Evolutionary conservation across 345 rosid species (phyloP).

Genomic region (Tarenaya hassleriana): DNA sequence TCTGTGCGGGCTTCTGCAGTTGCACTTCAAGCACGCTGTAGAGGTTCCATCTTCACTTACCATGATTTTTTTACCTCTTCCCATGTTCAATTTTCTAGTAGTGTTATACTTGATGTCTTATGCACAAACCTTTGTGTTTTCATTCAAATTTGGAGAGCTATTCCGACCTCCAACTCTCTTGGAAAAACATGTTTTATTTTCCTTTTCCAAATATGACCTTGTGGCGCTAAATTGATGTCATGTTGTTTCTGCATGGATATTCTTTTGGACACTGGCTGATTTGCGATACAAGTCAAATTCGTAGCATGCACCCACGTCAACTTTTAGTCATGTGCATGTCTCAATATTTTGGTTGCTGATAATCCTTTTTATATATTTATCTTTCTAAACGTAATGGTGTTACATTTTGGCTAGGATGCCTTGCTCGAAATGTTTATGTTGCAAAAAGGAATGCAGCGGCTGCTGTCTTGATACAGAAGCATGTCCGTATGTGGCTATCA

Average conservation of each 20-base stretch:
- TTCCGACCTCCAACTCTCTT: conserved; percentile 2
- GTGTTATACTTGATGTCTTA: too few species aligned
- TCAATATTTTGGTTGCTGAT: too few species aligned
- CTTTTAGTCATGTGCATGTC: too few species aligned
- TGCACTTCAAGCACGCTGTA: conserved; percentile 73
- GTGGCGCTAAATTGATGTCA: background rate
- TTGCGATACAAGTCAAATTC: too few species aligned
- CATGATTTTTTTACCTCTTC: conserved; percentile 15
- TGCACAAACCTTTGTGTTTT: too few species aligned
- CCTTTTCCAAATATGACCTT: conserved; percentile 15
- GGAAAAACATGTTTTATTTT: conserved; percentile 1
- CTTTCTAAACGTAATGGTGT: conserved; percentile 25
- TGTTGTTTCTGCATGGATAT: too few species aligned
- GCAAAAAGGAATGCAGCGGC: conserved; percentile 62
- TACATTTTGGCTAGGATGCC: conserved; percentile 53
- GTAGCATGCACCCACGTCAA: too few species aligned
- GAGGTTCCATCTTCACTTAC: conserved; percentile 47
- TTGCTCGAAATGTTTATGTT: conserved; percentile 53
- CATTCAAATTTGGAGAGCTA: background rate
- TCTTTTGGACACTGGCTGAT: too few species aligned
- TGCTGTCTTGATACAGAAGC: conserved; percentile 60
- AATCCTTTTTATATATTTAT: conserved; percentile 3
- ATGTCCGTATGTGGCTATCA: conserved; percentile 54
- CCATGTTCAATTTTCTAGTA: background rate
- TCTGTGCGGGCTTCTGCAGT: conserved; percentile 50